Percentiles rank a stretch among this genome's conserved stretches.
These are phyloP conservation scores for Phylloporus rhodoxanthus DNA, from an alignment of 768 basidiomycete species.

Conservation along the genomic window DNA sequence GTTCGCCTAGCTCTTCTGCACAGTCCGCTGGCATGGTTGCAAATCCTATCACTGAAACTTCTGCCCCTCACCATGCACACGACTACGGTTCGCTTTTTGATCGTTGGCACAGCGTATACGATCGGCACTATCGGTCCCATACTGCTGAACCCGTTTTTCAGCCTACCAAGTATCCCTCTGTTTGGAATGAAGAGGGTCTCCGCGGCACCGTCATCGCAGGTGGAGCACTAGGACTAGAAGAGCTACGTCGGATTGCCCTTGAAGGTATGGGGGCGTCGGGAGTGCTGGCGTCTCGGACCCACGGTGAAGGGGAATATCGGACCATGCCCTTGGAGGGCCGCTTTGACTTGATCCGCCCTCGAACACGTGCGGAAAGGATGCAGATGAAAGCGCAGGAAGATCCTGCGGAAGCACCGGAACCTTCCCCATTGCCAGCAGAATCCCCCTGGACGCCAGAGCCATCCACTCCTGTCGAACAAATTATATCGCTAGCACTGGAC, in stretches of 20 bases:
- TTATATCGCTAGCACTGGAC: slow-evolving; percentile 25
- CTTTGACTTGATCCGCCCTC: slow-evolving; percentile 71
- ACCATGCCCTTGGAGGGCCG: slow-evolving; percentile 84
- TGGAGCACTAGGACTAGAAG: slow-evolving; percentile 36
- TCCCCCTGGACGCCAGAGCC: slow-evolving; percentile 13
- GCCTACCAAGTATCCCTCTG: slow-evolving; percentile 62
- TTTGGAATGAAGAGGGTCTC: slow-evolving; percentile 54
- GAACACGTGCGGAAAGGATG: slow-evolving; percentile 20
- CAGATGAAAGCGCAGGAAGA: slow-evolving; percentile 2
- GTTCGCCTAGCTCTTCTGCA: slow-evolving; percentile 49
- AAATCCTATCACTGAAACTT: slow-evolving; percentile 16
- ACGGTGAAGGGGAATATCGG: slow-evolving; percentile 66
- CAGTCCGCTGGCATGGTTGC: slow-evolving; percentile 29
- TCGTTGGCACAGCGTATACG: slow-evolving; percentile 88
- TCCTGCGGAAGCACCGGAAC: slow-evolving; percentile 13
- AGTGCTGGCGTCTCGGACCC: slow-evolving; percentile 4
- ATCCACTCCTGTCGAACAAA: slow-evolving; percentile 37
- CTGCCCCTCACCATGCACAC: slow-evolving; percentile 42
- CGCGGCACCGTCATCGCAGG: slow-evolving; percentile 1
- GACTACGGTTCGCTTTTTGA: slow-evolving; percentile 80
- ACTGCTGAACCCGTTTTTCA: slow-evolving; percentile 38
- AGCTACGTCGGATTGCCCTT: slow-evolving; percentile 32
- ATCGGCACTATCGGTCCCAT: slow-evolving; percentile 73
- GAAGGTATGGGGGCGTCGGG: slow-evolving; percentile 25
- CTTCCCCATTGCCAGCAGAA: slow-evolving; percentile 8